Evolutionary conservation across 495 filamentous ascomycete species (phyloP).

Genomic region (Darksidea phi): DNA sequence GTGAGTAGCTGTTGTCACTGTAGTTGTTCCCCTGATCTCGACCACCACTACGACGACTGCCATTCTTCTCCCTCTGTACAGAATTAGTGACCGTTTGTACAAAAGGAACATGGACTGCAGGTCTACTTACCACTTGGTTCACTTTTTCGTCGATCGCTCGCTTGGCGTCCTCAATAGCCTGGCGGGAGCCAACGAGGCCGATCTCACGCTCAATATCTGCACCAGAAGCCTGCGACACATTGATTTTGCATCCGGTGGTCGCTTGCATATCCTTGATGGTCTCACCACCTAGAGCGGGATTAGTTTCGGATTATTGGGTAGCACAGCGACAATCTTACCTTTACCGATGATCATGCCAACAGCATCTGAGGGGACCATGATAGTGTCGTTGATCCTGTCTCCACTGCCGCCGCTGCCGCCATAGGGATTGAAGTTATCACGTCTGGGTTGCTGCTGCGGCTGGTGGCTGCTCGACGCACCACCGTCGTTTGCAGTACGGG

Average conservation of each 20-base stretch:
- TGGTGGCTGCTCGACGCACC: slow-evolving; percentile 21
- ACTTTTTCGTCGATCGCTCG: slow-evolving; percentile 81
- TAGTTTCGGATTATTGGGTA: slow-evolving; percentile 4
- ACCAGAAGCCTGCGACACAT: slow-evolving; percentile 70
- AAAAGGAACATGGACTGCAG: not conserved
- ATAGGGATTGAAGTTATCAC: slow-evolving; percentile 37
- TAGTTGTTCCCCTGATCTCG: slow-evolving; percentile 31
- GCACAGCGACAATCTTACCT: slow-evolving; percentile 43
- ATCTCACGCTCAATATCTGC: slow-evolving; percentile 77
- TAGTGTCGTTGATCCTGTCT: slow-evolving; percentile 68
- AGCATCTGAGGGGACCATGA: slow-evolving; percentile 77
- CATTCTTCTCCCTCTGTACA: slow-evolving; percentile 54
- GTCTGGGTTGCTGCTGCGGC: slow-evolving; percentile 28
- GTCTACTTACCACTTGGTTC: slow-evolving; percentile 66
- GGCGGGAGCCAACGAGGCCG: slow-evolving; percentile 69
- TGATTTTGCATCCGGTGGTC: slow-evolving; percentile 82
- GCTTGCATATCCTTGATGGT: slow-evolving; percentile 85
- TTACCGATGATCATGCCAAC: slow-evolving; percentile 92
- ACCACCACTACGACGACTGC: slow-evolving; percentile 44
- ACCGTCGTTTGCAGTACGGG: slow-evolving; percentile 51
- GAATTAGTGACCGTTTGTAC: slow-evolving; percentile 13
- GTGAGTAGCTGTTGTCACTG: slow-evolving; percentile 49
- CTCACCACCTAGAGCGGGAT: slow-evolving; percentile 58
- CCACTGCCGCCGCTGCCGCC: slow-evolving; percentile 40
- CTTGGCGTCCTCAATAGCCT: slow-evolving; percentile 71